Conservation (phyloP, 768 basidiomycete species). For the Royoungia palumana region DNA sequence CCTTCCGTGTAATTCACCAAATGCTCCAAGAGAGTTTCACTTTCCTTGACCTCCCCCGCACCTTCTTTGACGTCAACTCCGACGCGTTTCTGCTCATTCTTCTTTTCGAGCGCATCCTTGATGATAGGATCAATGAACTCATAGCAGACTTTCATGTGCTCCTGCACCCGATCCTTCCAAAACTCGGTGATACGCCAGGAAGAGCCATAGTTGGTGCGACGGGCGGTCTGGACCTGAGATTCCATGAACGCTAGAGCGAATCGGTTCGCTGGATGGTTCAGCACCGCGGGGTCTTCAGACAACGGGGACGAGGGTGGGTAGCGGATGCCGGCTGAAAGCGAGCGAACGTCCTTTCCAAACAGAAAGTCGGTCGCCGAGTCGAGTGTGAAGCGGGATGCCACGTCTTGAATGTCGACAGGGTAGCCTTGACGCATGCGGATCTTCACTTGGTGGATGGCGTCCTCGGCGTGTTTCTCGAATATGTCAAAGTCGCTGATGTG, state of each 20-base stretch:
- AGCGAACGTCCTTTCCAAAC: constrained; percentile 41
- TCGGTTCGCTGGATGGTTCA: constrained; percentile 30
- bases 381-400: constrained; percentile 46
- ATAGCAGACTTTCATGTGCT: constrained; percentile 39
- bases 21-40: constrained; percentile 48
- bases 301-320: constrained; percentile 28
- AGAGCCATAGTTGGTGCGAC: constrained; percentile 36
- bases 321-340: constrained; percentile 37
- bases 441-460: constrained; percentile 34
- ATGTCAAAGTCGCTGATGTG: constrained; percentile 40
- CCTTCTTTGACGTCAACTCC: constrained; percentile 4
- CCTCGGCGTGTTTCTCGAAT: constrained; percentile 36
- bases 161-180: constrained; percentile 39
- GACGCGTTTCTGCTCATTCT: constrained; percentile 15
- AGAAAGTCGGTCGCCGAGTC: constrained; percentile 59
- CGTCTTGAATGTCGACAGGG: constrained; percentile 44
- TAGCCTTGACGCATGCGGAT: constrained; percentile 33
- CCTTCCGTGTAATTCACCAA: constrained; percentile 54
- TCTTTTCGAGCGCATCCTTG: constrained; percentile 38
- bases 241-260: constrained; percentile 40
- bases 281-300: constrained; percentile 21
- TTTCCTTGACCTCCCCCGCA: constrained; percentile 35
- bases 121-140: constrained; percentile 50
- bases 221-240: constrained; percentile 33
- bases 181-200: constrained; percentile 45